Base-by-base conservation (phyloP, 306 rosid species). In the Datisca glomerata region DNA sequence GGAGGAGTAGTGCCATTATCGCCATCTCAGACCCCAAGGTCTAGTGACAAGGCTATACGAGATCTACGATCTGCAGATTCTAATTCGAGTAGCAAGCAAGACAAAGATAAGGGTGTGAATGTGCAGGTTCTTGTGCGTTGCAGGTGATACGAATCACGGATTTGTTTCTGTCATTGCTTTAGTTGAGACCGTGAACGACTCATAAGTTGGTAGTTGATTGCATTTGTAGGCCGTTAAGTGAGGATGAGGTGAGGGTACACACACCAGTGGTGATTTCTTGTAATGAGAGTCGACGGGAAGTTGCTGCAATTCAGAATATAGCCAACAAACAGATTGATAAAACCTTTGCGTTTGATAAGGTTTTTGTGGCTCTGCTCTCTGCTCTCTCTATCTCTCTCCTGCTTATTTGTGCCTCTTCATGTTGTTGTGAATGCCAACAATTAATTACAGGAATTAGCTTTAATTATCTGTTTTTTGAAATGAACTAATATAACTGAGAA, bases 251-350 rank as follows among this genome's bases (percentile, higher is more conserved):
- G 71, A 73, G 80, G 53, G 38, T 85, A 40, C 86, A 85, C 43
- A 91, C 99, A 8, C 99, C 99, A 1, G 94, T 80, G 39, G 99
- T 91, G 68, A 69, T 91, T 60, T 72, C 99, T 21, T 91, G 99
- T 50, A 63, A 75, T 51, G 99, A 91, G 34, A 59, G 56, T 23
- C 68, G 94, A 60, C 71, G 74, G 53, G 99, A 91, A 49, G 94
- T 91, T 53, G 68, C 60, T 9, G 99, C 99, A 22, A 50, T 91
- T 16, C 99, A 91, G 80, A 78, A 17, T 59, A 84, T 91, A 49
- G 99, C 99, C 56, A 91, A 91, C 65, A 91, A 91, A 77, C 99
- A 91, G 78, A 91, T 91, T 69, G 99, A 91, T 69, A 75, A 93
- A 75, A 80, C 94, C 34, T 91, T 91, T 43, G 69, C 51, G 12